phyloP scores from a whole-genome alignment of 2,329 filamentous ascomycete genomes.

The Hymenoscyphus albidus region DNA sequence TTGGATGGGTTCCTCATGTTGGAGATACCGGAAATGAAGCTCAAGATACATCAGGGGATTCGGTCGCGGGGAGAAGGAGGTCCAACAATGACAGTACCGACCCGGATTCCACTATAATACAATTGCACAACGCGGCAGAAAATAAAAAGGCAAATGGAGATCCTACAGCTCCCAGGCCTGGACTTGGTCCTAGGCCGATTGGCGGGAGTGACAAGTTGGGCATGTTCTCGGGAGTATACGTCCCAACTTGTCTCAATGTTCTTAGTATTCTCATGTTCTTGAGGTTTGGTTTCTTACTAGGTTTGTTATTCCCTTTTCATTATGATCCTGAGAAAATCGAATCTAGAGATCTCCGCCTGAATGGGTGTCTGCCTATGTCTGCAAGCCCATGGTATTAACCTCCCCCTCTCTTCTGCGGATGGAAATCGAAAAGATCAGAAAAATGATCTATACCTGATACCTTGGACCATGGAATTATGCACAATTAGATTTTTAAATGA shows the following conservation, averaged over 20 bases:
- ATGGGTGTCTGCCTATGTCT: not conserved
- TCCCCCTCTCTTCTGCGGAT: no score
- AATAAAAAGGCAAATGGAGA: conserved; percentile 32
- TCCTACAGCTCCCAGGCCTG: conserved; percentile 37
- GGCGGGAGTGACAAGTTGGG: conserved; percentile 60
- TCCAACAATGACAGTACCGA: conserved; percentile 12
- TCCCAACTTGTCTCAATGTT: conserved; percentile 85
- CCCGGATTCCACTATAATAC: conserved; percentile 10
- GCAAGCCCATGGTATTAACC: no score
- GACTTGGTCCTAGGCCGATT: conserved; percentile 39
- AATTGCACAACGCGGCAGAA: conserved; percentile 28
- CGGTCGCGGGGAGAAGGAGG: conserved; percentile 11
- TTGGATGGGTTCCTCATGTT: conserved; percentile 21
- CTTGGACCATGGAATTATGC: not conserved
- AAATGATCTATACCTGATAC: not conserved
- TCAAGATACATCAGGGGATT: conserved; percentile 11
- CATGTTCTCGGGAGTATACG: conserved; percentile 74
- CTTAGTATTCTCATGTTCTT: conserved; percentile 91
- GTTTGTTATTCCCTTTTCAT: conserved; percentile 34
- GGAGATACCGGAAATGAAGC: conserved; percentile 9
- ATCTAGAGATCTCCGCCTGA: not conserved
- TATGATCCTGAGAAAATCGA: not conserved
- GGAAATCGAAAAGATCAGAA: not conserved
- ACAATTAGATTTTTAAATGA: not conserved
- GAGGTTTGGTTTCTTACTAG: conserved; percentile 79